Percentiles rank a stretch among this genome's conserved stretches.
These are phyloP conservation scores for Gamsiella multidivaricata DNA, from an alignment of 192 early-diverging fungal species.

Conservation along the genomic window DNA sequence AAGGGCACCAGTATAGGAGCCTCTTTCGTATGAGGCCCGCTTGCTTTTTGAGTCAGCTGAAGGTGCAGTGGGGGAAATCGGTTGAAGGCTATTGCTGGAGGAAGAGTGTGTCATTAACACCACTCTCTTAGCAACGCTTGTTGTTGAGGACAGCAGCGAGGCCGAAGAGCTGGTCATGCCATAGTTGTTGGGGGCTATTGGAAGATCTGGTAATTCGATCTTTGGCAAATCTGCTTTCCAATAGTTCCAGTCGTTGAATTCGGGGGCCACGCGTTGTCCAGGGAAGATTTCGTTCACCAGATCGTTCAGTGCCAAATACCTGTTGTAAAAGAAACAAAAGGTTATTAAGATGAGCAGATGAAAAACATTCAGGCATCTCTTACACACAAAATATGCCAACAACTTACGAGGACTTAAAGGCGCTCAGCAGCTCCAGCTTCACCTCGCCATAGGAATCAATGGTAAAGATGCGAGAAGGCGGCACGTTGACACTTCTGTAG, in stretches of 20 bases:
- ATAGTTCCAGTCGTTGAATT: conserved; percentile 88
- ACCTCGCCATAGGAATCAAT: conserved; percentile 93
- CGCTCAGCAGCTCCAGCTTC: conserved; percentile 86
- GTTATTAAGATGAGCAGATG: background rate
- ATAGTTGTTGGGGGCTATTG: conserved; percentile 37
- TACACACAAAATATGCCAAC: background rate
- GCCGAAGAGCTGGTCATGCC: conserved; percentile 20
- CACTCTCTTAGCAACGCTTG: conserved; percentile 42
- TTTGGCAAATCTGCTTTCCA: conserved; percentile 73
- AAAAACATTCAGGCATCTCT: background rate
- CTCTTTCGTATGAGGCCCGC: conserved; percentile 15
- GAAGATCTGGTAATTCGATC: conserved; percentile 59
- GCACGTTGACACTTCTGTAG: conserved; percentile 94
- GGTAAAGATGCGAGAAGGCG: conserved; percentile 94
- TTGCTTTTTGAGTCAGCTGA: conserved; percentile 30
- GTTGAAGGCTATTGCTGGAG: conserved; percentile 31
- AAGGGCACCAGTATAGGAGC: conserved; percentile 4
- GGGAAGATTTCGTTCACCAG: conserved; percentile 97
- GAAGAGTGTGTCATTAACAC: conserved; percentile 27
- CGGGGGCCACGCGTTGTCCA: conserved; percentile 66
- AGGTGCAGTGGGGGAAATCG: conserved; percentile 33
- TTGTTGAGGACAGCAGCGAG: conserved; percentile 30
- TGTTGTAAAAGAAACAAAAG: background rate
- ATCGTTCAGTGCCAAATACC: conserved; percentile 87
- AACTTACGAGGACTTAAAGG: conserved; percentile 84